Base-by-base conservation (phyloP, 2,329 filamentous ascomycete species). In the Didymella sp. region DNA sequence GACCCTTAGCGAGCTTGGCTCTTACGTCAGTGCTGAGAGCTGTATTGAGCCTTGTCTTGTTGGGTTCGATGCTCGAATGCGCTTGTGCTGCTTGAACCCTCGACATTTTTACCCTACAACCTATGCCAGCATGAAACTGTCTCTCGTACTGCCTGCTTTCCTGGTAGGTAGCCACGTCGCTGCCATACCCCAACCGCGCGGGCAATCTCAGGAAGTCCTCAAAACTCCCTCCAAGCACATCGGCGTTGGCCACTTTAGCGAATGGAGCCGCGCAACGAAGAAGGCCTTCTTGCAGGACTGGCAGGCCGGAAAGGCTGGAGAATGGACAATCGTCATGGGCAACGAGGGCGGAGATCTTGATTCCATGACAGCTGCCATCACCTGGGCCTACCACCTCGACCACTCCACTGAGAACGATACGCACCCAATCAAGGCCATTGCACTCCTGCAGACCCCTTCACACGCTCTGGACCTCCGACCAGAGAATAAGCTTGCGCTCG, bases 221-320 rank as follows among this genome's bases (percentile, higher is more conserved):
- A 59, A 58, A 4, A 58, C 59, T 41, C 50, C 51, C 27, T 24
- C 43, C 46, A 64, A 60, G 48, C 47, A 51, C 9, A 46, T 67
- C 13, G 79, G 79, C 15, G 78, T 80, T 12, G 79, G 79, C 28
- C 79, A 81, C 68, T 81, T 81, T 67, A 79, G 77, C 66, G 78
- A 81, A 62, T 81, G 79, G 79, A 78, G 76, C 24, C 78, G 79
- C 31, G 75, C 73, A 11, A 80, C 73, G 17, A 81, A 81, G 69
- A 79, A 77, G 40, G 68, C 75, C 13, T 81, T 81, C 44, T 64
- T 81, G 44, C 70, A 80, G 57, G 79, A 81, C 64, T 81, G 79
- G 79, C 79, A 81, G 58, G 74, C 70, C 4, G 76, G 76, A 12
- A 71, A 66, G 52, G 71, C 73, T 4, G 73, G 73, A 22, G 76